phyloP scores from a whole-genome alignment of 1,139 yeast genomes.

The Lodderomyces parapsilosis region DNA sequence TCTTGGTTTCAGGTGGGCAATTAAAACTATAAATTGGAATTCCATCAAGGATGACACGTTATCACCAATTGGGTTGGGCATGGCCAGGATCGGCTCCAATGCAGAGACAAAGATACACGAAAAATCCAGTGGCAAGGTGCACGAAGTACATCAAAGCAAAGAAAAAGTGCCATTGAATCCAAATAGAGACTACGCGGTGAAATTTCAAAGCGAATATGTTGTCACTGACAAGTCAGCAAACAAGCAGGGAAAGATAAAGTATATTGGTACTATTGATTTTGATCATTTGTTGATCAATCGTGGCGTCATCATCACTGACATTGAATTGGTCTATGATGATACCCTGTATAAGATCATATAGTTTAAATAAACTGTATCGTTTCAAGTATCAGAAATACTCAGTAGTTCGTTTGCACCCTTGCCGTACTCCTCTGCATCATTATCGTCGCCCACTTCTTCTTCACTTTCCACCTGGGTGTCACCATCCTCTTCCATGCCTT shows the following conservation, averaged over 20 bases:
- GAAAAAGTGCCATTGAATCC: slow-evolving; percentile 14
- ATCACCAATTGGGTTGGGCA: slow-evolving; percentile 23
- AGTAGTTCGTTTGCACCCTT: slow-evolving; percentile 5
- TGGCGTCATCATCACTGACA: slow-evolving; percentile 27
- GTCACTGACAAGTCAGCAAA: slow-evolving; percentile 20
- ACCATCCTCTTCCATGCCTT: slow-evolving; percentile 10
- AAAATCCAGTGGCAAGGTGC: slow-evolving; percentile 23
- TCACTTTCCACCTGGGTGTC: neutral
- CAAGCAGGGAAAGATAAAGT: slow-evolving; percentile 21
- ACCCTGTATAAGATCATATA: slow-evolving; percentile 11
- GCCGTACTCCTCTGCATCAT: neutral
- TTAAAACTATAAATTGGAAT: slow-evolving; percentile 26
- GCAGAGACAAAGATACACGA: slow-evolving; percentile 25
- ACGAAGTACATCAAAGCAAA: slow-evolving; percentile 19
- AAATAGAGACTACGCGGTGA: slow-evolving; percentile 23
- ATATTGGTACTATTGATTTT: slow-evolving; percentile 33
- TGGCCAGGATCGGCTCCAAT: slow-evolving; percentile 10
- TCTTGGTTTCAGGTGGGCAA: slow-evolving; percentile 22
- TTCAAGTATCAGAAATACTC: slow-evolving; percentile 5
- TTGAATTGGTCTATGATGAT: slow-evolving; percentile 15
- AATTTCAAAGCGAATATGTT: slow-evolving; percentile 24
- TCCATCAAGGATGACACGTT: slow-evolving; percentile 22
- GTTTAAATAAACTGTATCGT: neutral
- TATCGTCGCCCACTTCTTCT: slow-evolving; percentile 1
- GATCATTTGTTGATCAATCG: slow-evolving; percentile 31